Base-by-base conservation (phyloP, 116 monocot species). In the Dioscorea cayenensis region DNA sequence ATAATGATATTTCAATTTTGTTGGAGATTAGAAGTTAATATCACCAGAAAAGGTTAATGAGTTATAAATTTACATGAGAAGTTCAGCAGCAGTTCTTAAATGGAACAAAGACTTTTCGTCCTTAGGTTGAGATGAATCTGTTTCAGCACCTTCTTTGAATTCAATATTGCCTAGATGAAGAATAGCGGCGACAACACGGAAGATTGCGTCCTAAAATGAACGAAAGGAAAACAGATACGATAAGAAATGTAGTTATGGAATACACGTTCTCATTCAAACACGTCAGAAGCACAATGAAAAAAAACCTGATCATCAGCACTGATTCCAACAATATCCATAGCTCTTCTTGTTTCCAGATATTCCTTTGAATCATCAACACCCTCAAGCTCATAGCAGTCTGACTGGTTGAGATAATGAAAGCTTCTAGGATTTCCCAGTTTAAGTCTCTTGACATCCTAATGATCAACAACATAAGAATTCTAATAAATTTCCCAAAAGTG, bases 291-390 rank as follows among this genome's bases (percentile, higher is more conserved):
- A 62, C 62, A 78, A 55, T 10, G 5, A 70, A 22, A 37, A 29
- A 19, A 48, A 61, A 92, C 95, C 87, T 95, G 95, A 74, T 95
- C 95, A 76, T 85, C 77, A 22, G 75, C 32, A 82, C 74, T 92
- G 66, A 95, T 95, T 75, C 95, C 92, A 61, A 95, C 85, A 72
- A 92, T 79, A 27, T 95, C 92, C 95, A 95, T 95, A 71, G 95
- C 95, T 66, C 86, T 89, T 85, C 84, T 87, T 52, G 95, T 95
- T 73, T 89, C 90, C 36, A 92, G 75, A 63, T 95, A 95, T 51
- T 92, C 92, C 75, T 92, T 87, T 5, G 84, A 73, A 78, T 95
- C 95, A 89, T 95, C 85, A 55, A 95, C 25, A 3, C 85, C 85
- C 27, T 92, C 92, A 78, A 95, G 80, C 32, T 82, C 77, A 73